These are phyloP conservation scores for Suillus cothurnatus DNA, from an alignment of 768 basidiomycete genomes.

Conservation along the genomic window DNA sequence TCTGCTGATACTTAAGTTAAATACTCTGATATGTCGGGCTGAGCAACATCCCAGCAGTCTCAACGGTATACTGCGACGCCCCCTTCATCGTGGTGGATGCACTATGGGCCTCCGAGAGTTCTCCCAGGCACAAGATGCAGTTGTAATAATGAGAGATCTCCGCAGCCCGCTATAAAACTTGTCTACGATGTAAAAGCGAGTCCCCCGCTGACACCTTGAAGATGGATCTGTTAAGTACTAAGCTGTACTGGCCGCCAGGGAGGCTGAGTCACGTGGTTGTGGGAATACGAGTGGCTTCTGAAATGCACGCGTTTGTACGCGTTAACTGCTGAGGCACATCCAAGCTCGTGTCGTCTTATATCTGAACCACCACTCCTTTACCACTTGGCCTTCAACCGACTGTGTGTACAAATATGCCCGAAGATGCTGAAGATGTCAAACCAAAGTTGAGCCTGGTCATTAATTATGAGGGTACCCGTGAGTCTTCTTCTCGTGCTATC, in stretches of 20 bases:
- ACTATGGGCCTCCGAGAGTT: background rate
- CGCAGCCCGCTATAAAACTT: background rate
- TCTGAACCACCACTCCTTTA: constrained; percentile 5
- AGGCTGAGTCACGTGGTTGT: constrained; percentile 6
- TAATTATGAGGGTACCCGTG: constrained; percentile 56
- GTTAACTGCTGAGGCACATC: constrained; percentile 3
- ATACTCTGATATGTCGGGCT: background rate
- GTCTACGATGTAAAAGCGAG: constrained; percentile 2
- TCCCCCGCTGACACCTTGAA: background rate
- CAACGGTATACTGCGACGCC: background rate
- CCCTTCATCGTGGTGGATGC: background rate
- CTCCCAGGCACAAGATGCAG: background rate
- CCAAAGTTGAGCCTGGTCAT: constrained; percentile 70
- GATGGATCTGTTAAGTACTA: background rate
- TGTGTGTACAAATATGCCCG: constrained; percentile 24
- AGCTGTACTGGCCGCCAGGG: no score
- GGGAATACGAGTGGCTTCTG: constrained; percentile 6
- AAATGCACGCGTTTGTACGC: constrained; percentile 20
- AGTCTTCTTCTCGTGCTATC: constrained; percentile 17
- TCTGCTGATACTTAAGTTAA: background rate
- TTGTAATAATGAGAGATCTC: no score
- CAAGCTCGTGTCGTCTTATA: background rate
- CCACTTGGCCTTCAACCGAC: background rate
- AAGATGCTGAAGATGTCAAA: constrained; percentile 55
- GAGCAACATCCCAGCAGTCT: background rate